A percentile compares a stretch with the other conserved stretches of the same genome.
phyloP scores from a whole-genome alignment of 2,329 filamentous ascomycete species.

The Aspergillus aculeatus region DNA sequence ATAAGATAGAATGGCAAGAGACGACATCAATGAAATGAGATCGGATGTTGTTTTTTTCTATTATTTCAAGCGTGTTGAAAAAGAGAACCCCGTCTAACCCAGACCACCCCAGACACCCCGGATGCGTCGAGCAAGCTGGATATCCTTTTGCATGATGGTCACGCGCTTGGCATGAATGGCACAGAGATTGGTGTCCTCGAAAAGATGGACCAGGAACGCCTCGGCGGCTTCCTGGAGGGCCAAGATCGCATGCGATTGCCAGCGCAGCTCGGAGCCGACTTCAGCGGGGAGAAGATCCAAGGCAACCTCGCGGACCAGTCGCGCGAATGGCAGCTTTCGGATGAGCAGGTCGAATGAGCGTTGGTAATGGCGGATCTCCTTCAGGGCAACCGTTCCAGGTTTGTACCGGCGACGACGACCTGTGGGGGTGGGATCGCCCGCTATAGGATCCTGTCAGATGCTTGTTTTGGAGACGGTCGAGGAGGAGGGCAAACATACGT shows the following conservation, averaged over 20 bases:
- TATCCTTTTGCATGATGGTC: slow-evolving; percentile 97
- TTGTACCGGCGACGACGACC: slow-evolving; percentile 63
- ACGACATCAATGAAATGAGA: neutral
- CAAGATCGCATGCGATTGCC: slow-evolving; percentile 93
- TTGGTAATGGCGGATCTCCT: slow-evolving; percentile 90
- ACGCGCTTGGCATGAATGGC: slow-evolving; percentile 96
- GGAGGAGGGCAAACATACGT: slow-evolving; percentile 24
- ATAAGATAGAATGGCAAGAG: neutral
- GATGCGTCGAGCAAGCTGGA: slow-evolving; percentile 83
- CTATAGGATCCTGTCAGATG: slow-evolving; percentile 42
- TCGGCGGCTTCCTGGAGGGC: slow-evolving; percentile 95
- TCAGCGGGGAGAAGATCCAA: slow-evolving; percentile 59
- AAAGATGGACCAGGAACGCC: slow-evolving; percentile 93
- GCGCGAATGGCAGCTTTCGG: slow-evolving; percentile 54
- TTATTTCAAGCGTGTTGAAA: neutral
- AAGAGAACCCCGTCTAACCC: slow-evolving; percentile 45
- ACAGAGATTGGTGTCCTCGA: slow-evolving; percentile 93
- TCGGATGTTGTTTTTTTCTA: neutral
- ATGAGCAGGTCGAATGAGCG: slow-evolving; percentile 84
- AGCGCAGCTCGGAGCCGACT: slow-evolving; percentile 70
- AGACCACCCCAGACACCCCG: slow-evolving; percentile 73
- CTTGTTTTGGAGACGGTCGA: neutral
- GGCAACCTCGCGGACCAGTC: slow-evolving; percentile 53
- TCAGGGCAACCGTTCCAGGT: slow-evolving; percentile 80
- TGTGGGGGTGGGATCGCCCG: slow-evolving; percentile 70